Conservation (phyloP, 2,329 filamentous ascomycete genomes). For the Arthrobotrys sinensis region DNA sequence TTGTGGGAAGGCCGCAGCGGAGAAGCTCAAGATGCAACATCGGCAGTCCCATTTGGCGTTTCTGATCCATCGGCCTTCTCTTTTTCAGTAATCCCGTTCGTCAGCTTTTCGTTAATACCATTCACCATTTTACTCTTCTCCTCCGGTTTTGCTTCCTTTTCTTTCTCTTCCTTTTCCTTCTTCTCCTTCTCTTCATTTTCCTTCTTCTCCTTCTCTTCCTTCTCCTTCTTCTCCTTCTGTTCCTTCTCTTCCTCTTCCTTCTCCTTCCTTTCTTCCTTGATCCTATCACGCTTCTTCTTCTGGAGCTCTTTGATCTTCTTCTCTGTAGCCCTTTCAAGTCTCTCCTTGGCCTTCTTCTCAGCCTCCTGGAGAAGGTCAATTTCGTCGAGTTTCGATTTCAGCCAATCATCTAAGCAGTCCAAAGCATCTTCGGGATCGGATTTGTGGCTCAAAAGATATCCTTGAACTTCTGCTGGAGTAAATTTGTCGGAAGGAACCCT, state of each 20-base stretch:
- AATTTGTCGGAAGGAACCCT: conserved; percentile 74
- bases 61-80: conserved; percentile 13
- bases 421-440: conserved; percentile 71
- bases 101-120: conserved; percentile 30
- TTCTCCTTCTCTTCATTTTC: conserved; percentile 71
- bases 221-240: conserved; percentile 66
- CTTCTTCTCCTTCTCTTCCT: conserved; percentile 70
- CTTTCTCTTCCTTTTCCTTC: conserved; percentile 67
- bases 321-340: conserved; percentile 70
- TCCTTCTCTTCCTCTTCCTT: conserved; percentile 68
- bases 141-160: conserved; percentile 68
- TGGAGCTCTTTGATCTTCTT: conserved; percentile 66
- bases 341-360: conserved; percentile 77
- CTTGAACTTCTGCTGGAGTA: conserved; percentile 76
- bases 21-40: conserved; percentile 1
- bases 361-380: conserved; percentile 77
- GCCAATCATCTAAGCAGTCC: conserved; percentile 70
- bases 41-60: background rate
- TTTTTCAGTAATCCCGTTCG: conserved; percentile 40
- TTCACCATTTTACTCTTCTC: conserved; percentile 66
- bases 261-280: conserved; percentile 70
- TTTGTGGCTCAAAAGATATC: conserved; percentile 74
- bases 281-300: conserved; percentile 66
- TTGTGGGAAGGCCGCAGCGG: background rate
- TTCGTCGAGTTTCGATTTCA: conserved; percentile 70